Conservation (phyloP, 1,284 basidiomycete species). For the Cryptococcus hybrid region DNA sequence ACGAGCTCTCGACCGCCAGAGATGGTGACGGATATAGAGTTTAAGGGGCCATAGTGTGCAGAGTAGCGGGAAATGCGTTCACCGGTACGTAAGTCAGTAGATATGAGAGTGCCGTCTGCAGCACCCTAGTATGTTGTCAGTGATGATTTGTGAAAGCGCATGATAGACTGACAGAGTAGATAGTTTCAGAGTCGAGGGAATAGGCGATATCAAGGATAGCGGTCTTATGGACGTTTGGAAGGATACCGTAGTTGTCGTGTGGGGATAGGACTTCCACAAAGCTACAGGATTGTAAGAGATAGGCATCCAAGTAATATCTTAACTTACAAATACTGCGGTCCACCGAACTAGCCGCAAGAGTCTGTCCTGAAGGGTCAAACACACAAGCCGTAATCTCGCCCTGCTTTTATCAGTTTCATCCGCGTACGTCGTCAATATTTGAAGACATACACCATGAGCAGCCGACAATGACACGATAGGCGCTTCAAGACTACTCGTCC, state of each 20-base stretch:
- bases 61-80: slow-evolving; percentile 40
- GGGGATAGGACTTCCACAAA: slow-evolving; percentile 52
- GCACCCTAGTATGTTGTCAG: slow-evolving; percentile 25
- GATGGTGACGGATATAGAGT: slow-evolving; percentile 79
- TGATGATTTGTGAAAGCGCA: not conserved
- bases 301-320: not conserved
- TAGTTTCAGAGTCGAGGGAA: slow-evolving; percentile 45
- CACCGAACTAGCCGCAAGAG: slow-evolving; percentile 47
- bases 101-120: slow-evolving; percentile 46
- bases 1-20: slow-evolving; percentile 71
- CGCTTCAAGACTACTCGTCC: slow-evolving; percentile 48
- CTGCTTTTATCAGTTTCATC: slow-evolving; percentile 19
- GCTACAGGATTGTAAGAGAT: slow-evolving; percentile 25
- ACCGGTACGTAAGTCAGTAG: slow-evolving; percentile 46
- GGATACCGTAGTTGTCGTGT: slow-evolving; percentile 49
- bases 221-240: slow-evolving; percentile 49
- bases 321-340: slow-evolving; percentile 49
- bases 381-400: slow-evolving; percentile 50
- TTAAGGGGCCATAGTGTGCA: slow-evolving; percentile 85
- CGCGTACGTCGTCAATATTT: not conserved
- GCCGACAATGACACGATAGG: slow-evolving; percentile 45
- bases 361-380: slow-evolving; percentile 50
- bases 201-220: slow-evolving; percentile 50
- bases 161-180: slow-evolving; percentile 40
- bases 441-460: slow-evolving; percentile 44